Conservation (phyloP, 305 asterid genomes). For the Fraxinus latifolia region DNA sequence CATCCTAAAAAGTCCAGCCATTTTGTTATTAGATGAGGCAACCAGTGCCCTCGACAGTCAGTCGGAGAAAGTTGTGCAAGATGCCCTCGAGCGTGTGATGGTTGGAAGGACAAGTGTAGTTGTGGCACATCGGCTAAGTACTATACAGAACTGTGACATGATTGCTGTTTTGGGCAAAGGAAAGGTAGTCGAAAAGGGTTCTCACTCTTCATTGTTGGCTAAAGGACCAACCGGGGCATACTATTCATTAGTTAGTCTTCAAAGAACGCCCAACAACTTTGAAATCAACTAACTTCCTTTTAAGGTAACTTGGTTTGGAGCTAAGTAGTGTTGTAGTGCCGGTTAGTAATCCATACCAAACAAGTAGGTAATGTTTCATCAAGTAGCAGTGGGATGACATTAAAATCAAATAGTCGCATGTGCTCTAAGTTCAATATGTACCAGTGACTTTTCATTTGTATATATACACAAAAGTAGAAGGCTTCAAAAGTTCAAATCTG, state of each 20-base stretch:
- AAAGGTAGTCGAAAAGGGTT: constrained; percentile 71
- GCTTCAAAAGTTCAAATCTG: neutral
- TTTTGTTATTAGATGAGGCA: constrained; percentile 76
- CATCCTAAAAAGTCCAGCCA: constrained; percentile 59
- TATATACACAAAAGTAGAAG: neutral
- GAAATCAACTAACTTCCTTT: constrained; percentile 15
- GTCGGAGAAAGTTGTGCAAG: constrained; percentile 85
- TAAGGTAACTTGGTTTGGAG: neutral
- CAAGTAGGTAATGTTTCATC: neutral
- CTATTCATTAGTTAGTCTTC: constrained; percentile 69
- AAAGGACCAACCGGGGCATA: constrained; percentile 65
- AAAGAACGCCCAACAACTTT: constrained; percentile 35
- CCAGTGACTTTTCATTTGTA: neutral
- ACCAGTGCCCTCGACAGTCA: constrained; percentile 85
- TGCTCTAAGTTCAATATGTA: neutral
- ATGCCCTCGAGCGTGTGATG: constrained; percentile 83
- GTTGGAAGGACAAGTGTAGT: constrained; percentile 86
- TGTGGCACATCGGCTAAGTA: constrained; percentile 81
- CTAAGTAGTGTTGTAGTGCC: neutral
- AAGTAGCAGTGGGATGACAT: neutral
- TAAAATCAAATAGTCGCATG: neutral
- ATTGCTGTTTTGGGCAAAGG: constrained; percentile 83
- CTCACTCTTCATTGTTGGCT: constrained; percentile 60
- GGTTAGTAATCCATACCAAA: neutral
- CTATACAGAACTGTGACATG: constrained; percentile 64